Evolutionary conservation across 306 rosid species (phyloP).

Genomic region (Nissolia schottii): DNA sequence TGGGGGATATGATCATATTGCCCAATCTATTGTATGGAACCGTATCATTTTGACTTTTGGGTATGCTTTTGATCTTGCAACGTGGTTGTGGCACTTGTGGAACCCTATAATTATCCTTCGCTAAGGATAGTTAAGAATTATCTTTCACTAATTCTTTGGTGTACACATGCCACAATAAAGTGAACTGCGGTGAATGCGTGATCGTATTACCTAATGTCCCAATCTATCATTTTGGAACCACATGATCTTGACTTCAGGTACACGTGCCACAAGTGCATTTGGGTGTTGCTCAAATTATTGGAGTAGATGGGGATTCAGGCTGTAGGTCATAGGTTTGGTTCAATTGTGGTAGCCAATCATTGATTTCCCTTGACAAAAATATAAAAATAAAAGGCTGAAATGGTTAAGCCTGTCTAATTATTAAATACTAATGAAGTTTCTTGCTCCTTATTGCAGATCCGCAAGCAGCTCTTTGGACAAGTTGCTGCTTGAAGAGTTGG

Average conservation of each 20-base stretch:
- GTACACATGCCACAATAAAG: background rate
- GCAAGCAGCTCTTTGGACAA: constrained; percentile 66
- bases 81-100: background rate
- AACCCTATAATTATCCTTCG: too few species aligned
- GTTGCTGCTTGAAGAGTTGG: constrained; percentile 52
- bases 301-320: background rate
- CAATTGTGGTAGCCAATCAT: background rate
- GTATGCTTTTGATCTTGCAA: background rate
- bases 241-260: background rate
- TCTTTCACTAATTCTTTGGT: background rate
- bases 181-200: too few species aligned
- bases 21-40: background rate
- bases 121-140: too few species aligned
- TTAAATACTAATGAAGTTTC: constrained; percentile 4
- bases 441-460: constrained; percentile 58
- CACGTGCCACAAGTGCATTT: background rate
- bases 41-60: background rate
- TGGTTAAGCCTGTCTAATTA: background rate
- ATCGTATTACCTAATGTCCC: too few species aligned
- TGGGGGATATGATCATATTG: background rate
- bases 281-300: background rate
- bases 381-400: background rate
- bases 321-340: background rate
- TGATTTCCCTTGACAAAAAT: background rate
- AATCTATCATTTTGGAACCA: background rate